Evolutionary conservation across 106 monocot genomes (phyloP).

Genomic region (Ottelia alismoides): DNA sequence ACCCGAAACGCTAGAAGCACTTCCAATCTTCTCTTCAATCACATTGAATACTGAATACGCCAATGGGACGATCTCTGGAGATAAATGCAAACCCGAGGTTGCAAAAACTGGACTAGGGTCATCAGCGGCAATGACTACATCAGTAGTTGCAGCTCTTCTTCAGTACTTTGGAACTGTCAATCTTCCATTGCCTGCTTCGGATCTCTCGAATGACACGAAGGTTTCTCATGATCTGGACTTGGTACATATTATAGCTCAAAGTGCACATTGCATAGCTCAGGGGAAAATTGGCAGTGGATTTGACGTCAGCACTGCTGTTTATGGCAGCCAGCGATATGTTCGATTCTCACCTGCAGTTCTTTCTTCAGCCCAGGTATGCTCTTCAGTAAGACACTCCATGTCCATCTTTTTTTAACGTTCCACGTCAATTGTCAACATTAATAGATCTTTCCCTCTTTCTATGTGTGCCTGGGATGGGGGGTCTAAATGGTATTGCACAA

Average conservation of each 20-base stretch:
- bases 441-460: too few species aligned
- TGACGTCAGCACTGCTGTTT: conserved; percentile 90
- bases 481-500: too few species aligned
- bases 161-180: conserved; percentile 70
- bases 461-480: too few species aligned
- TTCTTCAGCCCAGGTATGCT: conserved; percentile 70
- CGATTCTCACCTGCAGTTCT: conserved; percentile 74
- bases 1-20: conserved; percentile 31
- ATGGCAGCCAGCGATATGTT: conserved; percentile 77
- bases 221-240: conserved; percentile 55
- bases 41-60: conserved; percentile 42
- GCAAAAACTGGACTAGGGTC: conserved; percentile 95
- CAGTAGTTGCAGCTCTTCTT: conserved; percentile 70
- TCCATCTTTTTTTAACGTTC: too few species aligned
- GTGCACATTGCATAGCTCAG: too few species aligned
- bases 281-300: too few species aligned
- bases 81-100: conserved; percentile 69
- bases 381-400: too few species aligned
- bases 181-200: conserved; percentile 25
- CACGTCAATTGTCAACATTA: too few species aligned
- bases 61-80: conserved; percentile 23
- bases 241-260: conserved; percentile 75
- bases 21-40: conserved; percentile 71
- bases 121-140: too few species aligned
- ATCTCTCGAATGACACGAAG: conserved; percentile 4